Evolutionary conservation across 2,329 filamentous ascomycete genomes (phyloP).

Genomic region (Apiospora aurea): DNA sequence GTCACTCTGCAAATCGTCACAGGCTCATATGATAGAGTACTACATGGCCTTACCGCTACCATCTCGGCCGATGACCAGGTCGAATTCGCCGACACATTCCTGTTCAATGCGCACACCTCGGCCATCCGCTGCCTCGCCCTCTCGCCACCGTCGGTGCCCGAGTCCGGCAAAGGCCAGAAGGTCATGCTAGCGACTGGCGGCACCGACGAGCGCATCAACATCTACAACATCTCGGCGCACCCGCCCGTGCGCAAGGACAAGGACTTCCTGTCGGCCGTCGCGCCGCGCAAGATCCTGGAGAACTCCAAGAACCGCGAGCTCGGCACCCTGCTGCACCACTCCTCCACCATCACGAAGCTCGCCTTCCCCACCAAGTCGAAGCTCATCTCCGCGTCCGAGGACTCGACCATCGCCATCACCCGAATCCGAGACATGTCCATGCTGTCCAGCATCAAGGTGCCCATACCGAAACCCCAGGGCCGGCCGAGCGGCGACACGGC

Average conservation of each 20-base stretch:
- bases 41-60: slow-evolving; percentile 88
- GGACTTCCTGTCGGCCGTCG: slow-evolving; percentile 70
- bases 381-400: slow-evolving; percentile 85
- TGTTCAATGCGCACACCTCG: slow-evolving; percentile 92
- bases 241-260: slow-evolving; percentile 64
- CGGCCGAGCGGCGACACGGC: slow-evolving; percentile 91
- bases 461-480: slow-evolving; percentile 79
- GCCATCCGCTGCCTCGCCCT: slow-evolving; percentile 89
- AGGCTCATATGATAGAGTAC: slow-evolving; percentile 90
- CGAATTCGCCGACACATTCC: slow-evolving; percentile 88
- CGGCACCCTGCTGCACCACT: slow-evolving; percentile 86
- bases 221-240: slow-evolving; percentile 85
- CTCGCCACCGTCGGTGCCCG: slow-evolving; percentile 73
- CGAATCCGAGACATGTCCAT: slow-evolving; percentile 89
- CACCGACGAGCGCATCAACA: slow-evolving; percentile 93
- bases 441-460: slow-evolving; percentile 87
- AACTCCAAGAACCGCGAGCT: slow-evolving; percentile 89
- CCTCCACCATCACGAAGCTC: slow-evolving; percentile 79
- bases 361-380: slow-evolving; percentile 87
- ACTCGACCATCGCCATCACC: slow-evolving; percentile 89
- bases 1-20: slow-evolving; percentile 86
- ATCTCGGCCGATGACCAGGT: slow-evolving; percentile 59
- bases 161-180: slow-evolving; percentile 73
- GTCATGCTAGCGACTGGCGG: slow-evolving; percentile 89
- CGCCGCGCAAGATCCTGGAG: slow-evolving; percentile 78